These are phyloP conservation scores for Boletellus deceptivus DNA, from an alignment of 1,284 basidiomycete genomes.

Conservation along the genomic window DNA sequence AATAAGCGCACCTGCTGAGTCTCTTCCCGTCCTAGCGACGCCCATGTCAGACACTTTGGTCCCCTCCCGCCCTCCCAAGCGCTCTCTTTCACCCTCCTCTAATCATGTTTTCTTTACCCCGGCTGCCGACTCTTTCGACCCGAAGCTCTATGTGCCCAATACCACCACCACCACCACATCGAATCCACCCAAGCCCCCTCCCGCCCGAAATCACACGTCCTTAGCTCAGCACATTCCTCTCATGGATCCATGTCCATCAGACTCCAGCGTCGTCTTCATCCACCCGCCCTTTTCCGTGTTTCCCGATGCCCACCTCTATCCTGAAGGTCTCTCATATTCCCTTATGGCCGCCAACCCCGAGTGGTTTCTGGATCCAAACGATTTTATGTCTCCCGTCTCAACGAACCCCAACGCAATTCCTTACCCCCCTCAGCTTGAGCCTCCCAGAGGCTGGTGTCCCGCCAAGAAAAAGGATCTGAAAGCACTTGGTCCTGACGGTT, in stretches of 20 bases:
- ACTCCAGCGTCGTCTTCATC: conserved; percentile 63
- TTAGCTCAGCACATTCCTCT: conserved; percentile 48
- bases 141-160: conserved; percentile 53
- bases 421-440: conserved; percentile 72
- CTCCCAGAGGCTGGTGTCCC: conserved; percentile 78
- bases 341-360: conserved; percentile 67
- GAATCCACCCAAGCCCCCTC: conserved; percentile 23
- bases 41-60: conserved; percentile 32
- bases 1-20: conserved; percentile 27
- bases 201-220: conserved; percentile 33
- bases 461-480: conserved; percentile 72
- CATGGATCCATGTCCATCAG: conserved; percentile 63
- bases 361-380: conserved; percentile 70
- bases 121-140: conserved; percentile 56
- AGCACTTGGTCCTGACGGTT: conserved; percentile 58
- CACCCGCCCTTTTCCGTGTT: conserved; percentile 68
- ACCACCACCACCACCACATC: conserved; percentile 21
- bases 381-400: conserved; percentile 55
- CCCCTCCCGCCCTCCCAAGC: conserved; percentile 42
- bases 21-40: conserved; percentile 18
- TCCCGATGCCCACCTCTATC: conserved; percentile 56
- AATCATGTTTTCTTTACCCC: conserved; percentile 58
- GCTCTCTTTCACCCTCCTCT: conserved; percentile 43
- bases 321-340: conserved; percentile 66
- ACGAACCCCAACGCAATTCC: conserved; percentile 50